Conservation (phyloP, 768 basidiomycete species). For the Boletus tylopilopsis region DNA sequence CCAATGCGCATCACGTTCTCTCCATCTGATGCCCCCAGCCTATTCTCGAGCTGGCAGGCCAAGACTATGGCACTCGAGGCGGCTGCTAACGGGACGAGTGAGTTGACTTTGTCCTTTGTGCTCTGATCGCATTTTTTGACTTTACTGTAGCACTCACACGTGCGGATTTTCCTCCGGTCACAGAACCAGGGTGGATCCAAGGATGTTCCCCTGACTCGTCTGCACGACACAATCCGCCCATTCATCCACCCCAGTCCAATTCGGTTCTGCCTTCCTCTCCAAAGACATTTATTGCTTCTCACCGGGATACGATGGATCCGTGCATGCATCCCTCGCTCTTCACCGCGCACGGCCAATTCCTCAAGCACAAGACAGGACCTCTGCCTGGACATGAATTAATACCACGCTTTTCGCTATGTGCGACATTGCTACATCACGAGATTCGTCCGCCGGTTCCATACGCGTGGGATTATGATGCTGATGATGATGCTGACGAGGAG, state of each 20-base stretch:
- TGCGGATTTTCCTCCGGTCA: too few relatives aligned
- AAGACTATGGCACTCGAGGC: slow-evolving; percentile 23
- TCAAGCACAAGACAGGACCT: slow-evolving; percentile 46
- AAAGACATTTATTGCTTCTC: too few relatives aligned
- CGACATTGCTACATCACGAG: slow-evolving; percentile 50
- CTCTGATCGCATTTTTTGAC: too few relatives aligned
- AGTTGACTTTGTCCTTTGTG: slow-evolving; percentile 4
- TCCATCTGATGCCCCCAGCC: slow-evolving; percentile 27
- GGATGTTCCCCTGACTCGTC: too few relatives aligned
- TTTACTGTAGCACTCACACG: slow-evolving; percentile 23
- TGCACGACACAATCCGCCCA: slow-evolving; percentile 27
- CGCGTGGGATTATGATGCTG: slow-evolving; percentile 43
- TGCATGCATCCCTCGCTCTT: slow-evolving; percentile 35
- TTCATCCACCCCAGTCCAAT: slow-evolving; percentile 24
- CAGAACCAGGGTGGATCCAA: too few relatives aligned
- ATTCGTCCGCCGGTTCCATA: slow-evolving; percentile 49
- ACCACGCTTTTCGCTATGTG: slow-evolving; percentile 53
- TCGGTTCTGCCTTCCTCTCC: too few relatives aligned
- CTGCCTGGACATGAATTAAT: slow-evolving; percentile 38
- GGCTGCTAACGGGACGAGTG: slow-evolving; percentile 26
- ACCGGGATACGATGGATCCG: slow-evolving; percentile 34
- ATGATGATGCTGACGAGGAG: not conserved
- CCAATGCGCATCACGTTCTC: slow-evolving; percentile 30
- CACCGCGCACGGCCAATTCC: slow-evolving; percentile 48
- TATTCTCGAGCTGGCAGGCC: slow-evolving; percentile 26